Evolutionary conservation across 495 filamentous ascomycete genomes (phyloP), one percentile per base, ranked within the genome.

Genomic region (Hypoxylon crocopeplum): DNA sequence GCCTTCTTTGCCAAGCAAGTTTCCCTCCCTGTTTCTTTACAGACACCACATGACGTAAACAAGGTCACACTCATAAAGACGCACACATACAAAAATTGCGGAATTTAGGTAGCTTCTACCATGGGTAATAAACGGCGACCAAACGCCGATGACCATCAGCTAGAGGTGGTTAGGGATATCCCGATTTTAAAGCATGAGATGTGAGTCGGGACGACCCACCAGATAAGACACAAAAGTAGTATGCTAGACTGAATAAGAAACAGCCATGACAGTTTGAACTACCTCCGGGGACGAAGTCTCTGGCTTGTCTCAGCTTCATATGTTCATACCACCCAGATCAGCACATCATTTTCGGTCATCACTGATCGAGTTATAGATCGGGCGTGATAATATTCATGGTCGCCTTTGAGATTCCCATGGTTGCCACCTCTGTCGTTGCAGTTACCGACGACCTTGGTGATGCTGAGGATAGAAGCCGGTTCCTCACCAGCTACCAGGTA

Each of bases 361-460:
- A 5, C 25, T 29, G 25, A 29, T 10, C 25, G 10, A 29, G 10
- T 10, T 29, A 5, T 29, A 29, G 25, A 29, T 10, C 10, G 10
- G 25, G 25, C 10, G 22, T 39, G 13, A 46, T 55, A 12, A 46
- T 82, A 25, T 74, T 80, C 16, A 64, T 81, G 0, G 68, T 70
- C 2, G 77, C 72, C 44, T 38, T 83, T 12, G 79, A 82, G 36
- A 69, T 73, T 7, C 73, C 77, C 1, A 75, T 81, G 12, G 74
- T 81, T 4, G 73, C 73, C 47, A 81, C 80, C 0, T 75, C 80
- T 7, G 68, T 82, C 5, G 72, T 81, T 10, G 67, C 72, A 7
- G 82, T 83, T 39, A 74, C 73, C 2, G 70, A 76, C 39, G 72
- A 73, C 17, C 37, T 83, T 7, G 19, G 72, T 17, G 72, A 73